Base-by-base conservation (phyloP, 1,139 yeast species). In the Diutina rugosa region DNA sequence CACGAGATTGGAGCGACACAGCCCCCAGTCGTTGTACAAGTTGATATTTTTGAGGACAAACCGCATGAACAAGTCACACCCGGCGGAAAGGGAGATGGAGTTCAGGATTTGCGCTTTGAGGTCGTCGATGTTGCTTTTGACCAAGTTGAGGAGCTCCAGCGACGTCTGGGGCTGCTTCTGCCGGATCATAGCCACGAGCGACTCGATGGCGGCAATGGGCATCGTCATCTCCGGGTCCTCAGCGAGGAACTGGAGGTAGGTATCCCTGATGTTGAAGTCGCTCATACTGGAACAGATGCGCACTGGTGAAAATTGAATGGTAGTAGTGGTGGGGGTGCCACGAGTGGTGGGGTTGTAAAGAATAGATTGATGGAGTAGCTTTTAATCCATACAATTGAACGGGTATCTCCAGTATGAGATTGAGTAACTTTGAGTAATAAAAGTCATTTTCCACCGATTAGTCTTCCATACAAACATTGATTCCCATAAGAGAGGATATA, bases 171-270 rank as follows among this genome's bases (percentile, higher is more conserved):
- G 97, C 67, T 90, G 90, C 63, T 90, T 86, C 56, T 84, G 81
- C 60, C 85, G 78, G 49, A 95, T 73, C 72, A 93, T 80, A 6
- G 95, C 87, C 35, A 93, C 96, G 56, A 95, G 75, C 26, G 97
- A 84, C 70, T 93, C 98, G 65, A 95, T 95, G 56, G 99, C 99
- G 56, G 99, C 99, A 49, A 95, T 89, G 4, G 99, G 99, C 98
- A 91, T 95, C 12, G 99, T 91, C 85, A 95, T 88, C 57, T 93
- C 98, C 29, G 87, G 78, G 70, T 93, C 97, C 58, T 90, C 96
- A 61, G 80, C 82, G 59, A 93, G 76, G 68, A 89, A 90, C 68
- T 81, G 80, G 60, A 88, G 78, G 67, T 93, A 93, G 0, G 93
- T 82, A 62, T 81, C 77, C 55, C 86, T 90, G 62, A 93, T 90